These are phyloP conservation scores for Macroventuria anomochaeta DNA, from an alignment of 2,329 filamentous ascomycete genomes.

Conservation along the genomic window DNA sequence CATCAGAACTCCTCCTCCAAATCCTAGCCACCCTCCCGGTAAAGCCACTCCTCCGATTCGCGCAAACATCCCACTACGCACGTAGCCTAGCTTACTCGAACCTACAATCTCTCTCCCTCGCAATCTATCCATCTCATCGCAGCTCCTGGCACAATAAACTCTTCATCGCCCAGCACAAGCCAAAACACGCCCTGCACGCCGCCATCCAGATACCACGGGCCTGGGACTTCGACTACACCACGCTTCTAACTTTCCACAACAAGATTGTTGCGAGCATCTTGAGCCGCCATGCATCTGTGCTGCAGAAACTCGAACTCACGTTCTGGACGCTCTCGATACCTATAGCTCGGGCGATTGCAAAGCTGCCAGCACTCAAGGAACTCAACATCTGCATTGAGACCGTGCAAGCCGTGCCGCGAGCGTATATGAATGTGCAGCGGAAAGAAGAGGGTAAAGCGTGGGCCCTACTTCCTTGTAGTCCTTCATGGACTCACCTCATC, in stretches of 20 bases:
- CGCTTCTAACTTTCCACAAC: constrained; percentile 39
- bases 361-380: constrained; percentile 27
- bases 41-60: constrained; percentile 43
- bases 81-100: constrained; percentile 40
- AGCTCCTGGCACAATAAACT: constrained; percentile 62
- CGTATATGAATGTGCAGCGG: constrained; percentile 3
- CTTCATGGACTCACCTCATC: not conserved
- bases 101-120: constrained; percentile 74
- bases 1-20: constrained; percentile 43
- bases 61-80: constrained; percentile 36
- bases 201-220: constrained; percentile 33
- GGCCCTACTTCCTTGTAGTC: not conserved
- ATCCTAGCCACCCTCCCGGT: constrained; percentile 44
- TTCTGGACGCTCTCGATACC: constrained; percentile 38
- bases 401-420: constrained; percentile 5
- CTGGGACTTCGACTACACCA: constrained; percentile 24
- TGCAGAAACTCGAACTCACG: constrained; percentile 37
- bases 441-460: too few relatives aligned
- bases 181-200: not conserved
- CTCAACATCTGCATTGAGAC: constrained; percentile 38
- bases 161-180: constrained; percentile 23
- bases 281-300: constrained; percentile 29
- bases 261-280: constrained; percentile 36
- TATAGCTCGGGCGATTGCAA: constrained; percentile 31
- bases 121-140: constrained; percentile 65